Conservation (phyloP, 768 basidiomycete genomes). For the Suillus placidus region DNA sequence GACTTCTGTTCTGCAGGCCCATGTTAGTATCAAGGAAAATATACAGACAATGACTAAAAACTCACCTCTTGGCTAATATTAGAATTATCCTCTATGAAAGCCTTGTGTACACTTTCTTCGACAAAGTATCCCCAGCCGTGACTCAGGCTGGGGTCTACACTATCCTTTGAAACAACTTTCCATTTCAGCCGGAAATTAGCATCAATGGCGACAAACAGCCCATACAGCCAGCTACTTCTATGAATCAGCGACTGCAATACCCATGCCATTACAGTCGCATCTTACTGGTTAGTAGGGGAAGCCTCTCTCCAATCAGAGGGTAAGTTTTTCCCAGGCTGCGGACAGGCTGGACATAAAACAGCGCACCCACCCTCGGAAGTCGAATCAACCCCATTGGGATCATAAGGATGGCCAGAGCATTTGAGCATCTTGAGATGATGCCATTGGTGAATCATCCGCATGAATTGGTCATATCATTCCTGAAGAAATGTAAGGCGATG, state of each 20-base stretch:
- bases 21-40: neutral
- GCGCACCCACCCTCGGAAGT: slow-evolving; percentile 10
- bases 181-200: slow-evolving; percentile 38
- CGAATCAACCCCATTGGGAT: neutral
- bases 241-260: too few relatives aligned
- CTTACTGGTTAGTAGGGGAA: neutral
- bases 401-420: slow-evolving; percentile 14
- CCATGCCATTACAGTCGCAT: too few relatives aligned
- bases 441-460: slow-evolving; percentile 15
- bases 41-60: too few relatives aligned
- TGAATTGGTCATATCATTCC: slow-evolving; percentile 20
- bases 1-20: slow-evolving; percentile 1
- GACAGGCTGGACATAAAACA: slow-evolving; percentile 18
- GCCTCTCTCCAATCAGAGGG: neutral
- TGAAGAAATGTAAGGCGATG: neutral
- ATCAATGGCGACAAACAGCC: slow-evolving; percentile 31
- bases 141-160: slow-evolving; percentile 31
- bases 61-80: slow-evolving; percentile 2
- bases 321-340: slow-evolving; percentile 14
- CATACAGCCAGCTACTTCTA: slow-evolving; percentile 30
- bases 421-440: slow-evolving; percentile 17
- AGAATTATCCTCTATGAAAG: slow-evolving; percentile 12
- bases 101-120: slow-evolving; percentile 21
- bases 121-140: slow-evolving; percentile 31
- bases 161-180: slow-evolving; percentile 26